Evolutionary conservation across 805 yeast genomes (phyloP).

Genomic region (Metschnikowia sp.): DNA sequence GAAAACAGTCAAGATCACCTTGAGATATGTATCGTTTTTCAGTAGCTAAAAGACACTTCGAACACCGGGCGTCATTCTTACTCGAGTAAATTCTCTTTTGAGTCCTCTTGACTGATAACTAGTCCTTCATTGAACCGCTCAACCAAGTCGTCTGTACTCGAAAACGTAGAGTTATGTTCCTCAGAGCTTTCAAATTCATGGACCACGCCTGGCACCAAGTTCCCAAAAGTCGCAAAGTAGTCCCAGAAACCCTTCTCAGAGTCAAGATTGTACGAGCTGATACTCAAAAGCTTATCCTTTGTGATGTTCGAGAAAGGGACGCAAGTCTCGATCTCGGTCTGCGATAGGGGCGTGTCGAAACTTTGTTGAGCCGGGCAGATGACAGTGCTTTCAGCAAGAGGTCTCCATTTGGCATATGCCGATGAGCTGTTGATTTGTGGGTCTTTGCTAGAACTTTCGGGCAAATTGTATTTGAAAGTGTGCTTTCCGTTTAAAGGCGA

Average conservation of each 20-base stretch:
- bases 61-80: too few species aligned
- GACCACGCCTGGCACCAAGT: slow-evolving; percentile 16
- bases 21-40: too few species aligned
- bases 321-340: slow-evolving; percentile 58
- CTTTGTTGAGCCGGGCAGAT: not conserved
- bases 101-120: not conserved
- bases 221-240: slow-evolving; percentile 25
- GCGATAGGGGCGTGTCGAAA: slow-evolving; percentile 36
- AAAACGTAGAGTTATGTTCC: not conserved
- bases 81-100: too few species aligned
- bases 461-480: slow-evolving; percentile 40
- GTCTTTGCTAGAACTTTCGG: slow-evolving; percentile 15
- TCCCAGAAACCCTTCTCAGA: slow-evolving; percentile 19
- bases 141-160: slow-evolving; percentile 8
- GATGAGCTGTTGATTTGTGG: not conserved
- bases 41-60: too few species aligned
- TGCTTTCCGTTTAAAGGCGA: slow-evolving; percentile 38
- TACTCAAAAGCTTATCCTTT: slow-evolving; percentile 27
- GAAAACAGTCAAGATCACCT: too few species aligned
- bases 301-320: slow-evolving; percentile 34
- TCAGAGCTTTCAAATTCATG: slow-evolving; percentile 5
- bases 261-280: slow-evolving; percentile 28
- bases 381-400: not conserved
- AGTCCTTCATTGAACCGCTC: slow-evolving; percentile 12
- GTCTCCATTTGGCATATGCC: slow-evolving; percentile 5